These are phyloP conservation scores for Spongospora subterranea DNA, from an alignment of 208 protist genomes.

Conservation along the genomic window DNA sequence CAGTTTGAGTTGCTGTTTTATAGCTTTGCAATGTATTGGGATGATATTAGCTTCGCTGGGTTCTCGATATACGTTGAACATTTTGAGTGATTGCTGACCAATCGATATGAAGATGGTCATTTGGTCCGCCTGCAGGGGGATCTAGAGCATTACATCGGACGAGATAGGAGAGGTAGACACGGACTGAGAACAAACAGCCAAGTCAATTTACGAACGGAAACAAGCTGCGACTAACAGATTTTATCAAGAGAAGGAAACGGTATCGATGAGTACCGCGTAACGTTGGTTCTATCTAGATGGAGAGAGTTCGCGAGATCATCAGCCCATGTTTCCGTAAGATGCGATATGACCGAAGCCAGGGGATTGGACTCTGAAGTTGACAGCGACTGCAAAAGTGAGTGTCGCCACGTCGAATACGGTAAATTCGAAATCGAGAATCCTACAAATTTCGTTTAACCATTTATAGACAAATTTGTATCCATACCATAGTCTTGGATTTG, in stretches of 20 bases:
- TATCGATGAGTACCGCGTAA: background rate
- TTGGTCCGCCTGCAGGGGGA: background rate
- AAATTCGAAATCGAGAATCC: background rate
- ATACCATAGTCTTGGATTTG: background rate
- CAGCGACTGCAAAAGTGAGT: background rate
- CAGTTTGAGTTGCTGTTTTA: too few relatives aligned
- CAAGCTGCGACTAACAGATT: background rate
- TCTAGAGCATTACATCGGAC: background rate
- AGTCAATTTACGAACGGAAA: background rate
- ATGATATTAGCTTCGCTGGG: background rate
- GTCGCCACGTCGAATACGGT: background rate
- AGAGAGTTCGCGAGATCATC: background rate
- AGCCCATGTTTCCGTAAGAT: background rate
- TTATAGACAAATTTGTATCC: background rate
- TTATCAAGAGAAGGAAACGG: background rate
- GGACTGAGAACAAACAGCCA: background rate
- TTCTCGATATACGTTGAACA: background rate
- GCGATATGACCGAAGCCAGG: background rate
- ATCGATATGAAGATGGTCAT: background rate
- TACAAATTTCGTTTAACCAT: background rate
- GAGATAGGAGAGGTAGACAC: background rate
- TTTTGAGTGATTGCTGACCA: background rate
- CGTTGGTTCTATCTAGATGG: background rate
- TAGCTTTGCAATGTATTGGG: too few relatives aligned
- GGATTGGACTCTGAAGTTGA: background rate